phyloP scores from a whole-genome alignment of 352 stramenopile species.

The Lagenidium sp. region DNA sequence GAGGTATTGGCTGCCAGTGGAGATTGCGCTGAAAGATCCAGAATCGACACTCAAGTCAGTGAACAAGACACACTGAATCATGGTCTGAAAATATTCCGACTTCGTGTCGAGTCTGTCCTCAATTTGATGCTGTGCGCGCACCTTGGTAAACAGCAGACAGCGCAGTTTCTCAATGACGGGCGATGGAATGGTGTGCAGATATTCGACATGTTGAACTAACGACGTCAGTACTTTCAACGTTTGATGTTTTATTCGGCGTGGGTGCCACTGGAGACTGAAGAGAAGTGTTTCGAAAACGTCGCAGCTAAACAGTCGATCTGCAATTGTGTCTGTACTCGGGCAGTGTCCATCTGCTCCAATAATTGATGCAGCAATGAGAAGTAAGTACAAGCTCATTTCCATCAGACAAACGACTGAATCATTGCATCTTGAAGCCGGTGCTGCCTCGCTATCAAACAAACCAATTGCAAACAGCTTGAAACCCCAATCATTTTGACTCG shows the following conservation, averaged over 20 bases:
- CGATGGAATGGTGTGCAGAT: slow-evolving; percentile 29
- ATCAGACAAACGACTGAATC: slow-evolving; percentile 4
- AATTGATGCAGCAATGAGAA: slow-evolving; percentile 7
- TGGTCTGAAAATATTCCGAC: slow-evolving; percentile 44
- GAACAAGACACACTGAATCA: slow-evolving; percentile 48
- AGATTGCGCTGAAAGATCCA: background rate
- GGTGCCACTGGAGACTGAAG: too few relatives aligned
- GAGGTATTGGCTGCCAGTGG: too few relatives aligned
- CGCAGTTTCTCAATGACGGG: slow-evolving; percentile 29
- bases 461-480: slow-evolving; percentile 80
- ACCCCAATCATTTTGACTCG: slow-evolving; percentile 83
- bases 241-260: slow-evolving; percentile 21
- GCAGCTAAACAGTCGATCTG: background rate
- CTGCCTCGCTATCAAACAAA: slow-evolving; percentile 40
- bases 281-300: slow-evolving; percentile 19
- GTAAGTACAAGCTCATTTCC: slow-evolving; percentile 9
- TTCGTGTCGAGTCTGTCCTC: slow-evolving; percentile 48
- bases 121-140: slow-evolving; percentile 32
- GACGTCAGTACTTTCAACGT: slow-evolving; percentile 31
- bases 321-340: background rate
- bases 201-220: slow-evolving; percentile 19
- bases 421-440: too few relatives aligned
- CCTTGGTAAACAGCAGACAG: slow-evolving; percentile 30
- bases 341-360: too few relatives aligned
- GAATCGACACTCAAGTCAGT: slow-evolving; percentile 52